Percentiles rank a stretch among this genome's conserved stretches.
phyloP scores from a whole-genome alignment of 2,329 filamentous ascomycete species.

The Trichoderma hamatum region DNA sequence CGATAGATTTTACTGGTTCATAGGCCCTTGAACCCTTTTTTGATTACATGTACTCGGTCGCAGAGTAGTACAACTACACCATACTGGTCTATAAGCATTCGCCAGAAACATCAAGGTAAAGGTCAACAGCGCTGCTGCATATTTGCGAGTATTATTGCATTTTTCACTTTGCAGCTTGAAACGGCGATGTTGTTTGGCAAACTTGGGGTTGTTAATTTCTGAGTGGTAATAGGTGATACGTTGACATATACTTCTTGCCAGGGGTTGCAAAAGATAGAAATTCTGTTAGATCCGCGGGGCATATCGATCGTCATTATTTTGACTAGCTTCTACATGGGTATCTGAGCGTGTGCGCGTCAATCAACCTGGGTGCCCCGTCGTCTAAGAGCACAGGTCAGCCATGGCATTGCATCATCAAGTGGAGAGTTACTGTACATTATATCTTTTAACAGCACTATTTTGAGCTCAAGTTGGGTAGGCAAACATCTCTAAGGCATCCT shows the following conservation, averaged over 20 bases:
- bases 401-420: slow-evolving; percentile 8
- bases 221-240: neutral
- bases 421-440: neutral
- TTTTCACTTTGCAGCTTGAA: neutral
- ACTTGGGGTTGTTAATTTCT: neutral
- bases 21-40: neutral
- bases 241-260: neutral
- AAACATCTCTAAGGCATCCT: neutral
- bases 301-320: neutral
- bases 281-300: slow-evolving; percentile 6
- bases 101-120: neutral
- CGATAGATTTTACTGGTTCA: neutral
- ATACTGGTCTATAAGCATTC: neutral
- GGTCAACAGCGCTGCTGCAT: slow-evolving; percentile 8
- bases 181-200: slow-evolving; percentile 1
- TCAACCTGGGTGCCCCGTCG: neutral
- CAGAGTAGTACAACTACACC: neutral
- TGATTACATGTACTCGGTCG: neutral
- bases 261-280: neutral
- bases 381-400: neutral
- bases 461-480: neutral
- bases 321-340: neutral
- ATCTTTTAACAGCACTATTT: neutral
- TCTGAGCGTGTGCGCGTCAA: neutral
- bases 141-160: neutral